These are phyloP conservation scores for Tilletia caries DNA, from an alignment of 1,284 basidiomycete genomes.

Conservation along the genomic window DNA sequence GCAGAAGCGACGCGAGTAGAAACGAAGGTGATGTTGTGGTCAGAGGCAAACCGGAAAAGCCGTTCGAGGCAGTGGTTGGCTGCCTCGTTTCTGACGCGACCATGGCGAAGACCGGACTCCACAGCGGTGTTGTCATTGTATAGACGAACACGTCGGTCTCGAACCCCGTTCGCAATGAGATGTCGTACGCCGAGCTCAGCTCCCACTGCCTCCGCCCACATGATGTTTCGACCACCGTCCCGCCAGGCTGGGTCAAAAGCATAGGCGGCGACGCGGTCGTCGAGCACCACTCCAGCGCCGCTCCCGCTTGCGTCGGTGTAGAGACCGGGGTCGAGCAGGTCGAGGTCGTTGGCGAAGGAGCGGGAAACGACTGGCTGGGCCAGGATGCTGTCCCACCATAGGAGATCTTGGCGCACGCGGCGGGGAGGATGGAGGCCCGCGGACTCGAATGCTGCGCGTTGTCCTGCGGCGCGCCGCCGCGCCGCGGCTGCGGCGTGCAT, in stretches of 20 bases:
- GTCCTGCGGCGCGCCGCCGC: no score
- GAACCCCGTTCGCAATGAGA: background rate
- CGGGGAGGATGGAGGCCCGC: no score
- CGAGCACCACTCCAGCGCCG: background rate
- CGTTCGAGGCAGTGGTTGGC: background rate
- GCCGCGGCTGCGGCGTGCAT: no score
- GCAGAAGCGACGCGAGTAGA: background rate
- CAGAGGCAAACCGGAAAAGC: background rate
- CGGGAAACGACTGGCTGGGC: background rate
- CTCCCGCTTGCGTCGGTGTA: background rate
- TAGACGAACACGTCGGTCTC: background rate
- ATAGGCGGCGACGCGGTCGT: background rate
- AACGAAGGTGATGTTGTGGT: background rate
- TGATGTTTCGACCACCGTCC: background rate
- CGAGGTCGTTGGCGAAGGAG: background rate
- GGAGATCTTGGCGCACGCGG: background rate
- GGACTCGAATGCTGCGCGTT: no score
- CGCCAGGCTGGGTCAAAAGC: background rate
- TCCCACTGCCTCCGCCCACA: background rate
- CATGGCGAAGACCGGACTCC: background rate
- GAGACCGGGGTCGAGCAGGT: background rate
- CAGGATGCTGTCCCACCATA: background rate
- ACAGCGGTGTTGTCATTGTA: background rate
- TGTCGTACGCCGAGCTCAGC: background rate
- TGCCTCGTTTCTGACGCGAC: background rate